These are phyloP conservation scores for Trametes punicea DNA, from an alignment of 768 basidiomycete species.

Conservation along the genomic window DNA sequence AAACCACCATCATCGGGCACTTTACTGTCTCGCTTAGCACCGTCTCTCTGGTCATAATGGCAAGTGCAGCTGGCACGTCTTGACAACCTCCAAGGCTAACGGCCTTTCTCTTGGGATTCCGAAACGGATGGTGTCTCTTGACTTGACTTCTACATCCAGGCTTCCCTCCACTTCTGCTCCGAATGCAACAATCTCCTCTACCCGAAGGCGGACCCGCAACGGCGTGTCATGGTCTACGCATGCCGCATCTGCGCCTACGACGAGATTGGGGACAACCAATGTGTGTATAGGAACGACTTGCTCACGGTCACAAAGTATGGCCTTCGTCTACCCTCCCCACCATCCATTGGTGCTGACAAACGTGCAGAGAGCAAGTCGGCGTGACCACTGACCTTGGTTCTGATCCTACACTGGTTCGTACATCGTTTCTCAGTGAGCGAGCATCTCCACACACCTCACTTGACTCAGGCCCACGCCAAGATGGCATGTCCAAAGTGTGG, in stretches of 20 bases:
- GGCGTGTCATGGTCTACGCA: conserved; percentile 83
- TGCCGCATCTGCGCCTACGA: conserved; percentile 89
- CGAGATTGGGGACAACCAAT: conserved; percentile 81
- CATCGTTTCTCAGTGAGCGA: neutral
- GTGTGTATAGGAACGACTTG: conserved; percentile 92
- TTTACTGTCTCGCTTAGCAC: neutral
- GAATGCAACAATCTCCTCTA: conserved; percentile 96
- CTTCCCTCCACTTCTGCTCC: conserved; percentile 85
- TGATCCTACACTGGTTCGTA: conserved; percentile 81
- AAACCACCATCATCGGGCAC: too few species aligned
- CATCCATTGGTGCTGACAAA: neutral
- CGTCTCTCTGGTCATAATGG: neutral
- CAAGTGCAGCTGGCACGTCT: neutral
- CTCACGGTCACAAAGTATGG: conserved; percentile 87
- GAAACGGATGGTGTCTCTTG: neutral
- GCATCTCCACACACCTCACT: neutral
- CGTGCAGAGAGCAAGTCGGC: conserved; percentile 83
- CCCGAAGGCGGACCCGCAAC: conserved; percentile 85
- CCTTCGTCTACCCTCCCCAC: neutral
- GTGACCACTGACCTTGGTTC: conserved; percentile 83
- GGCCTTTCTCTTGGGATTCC: too few species aligned
- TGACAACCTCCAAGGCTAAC: too few species aligned
- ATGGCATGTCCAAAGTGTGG: conserved; percentile 82
- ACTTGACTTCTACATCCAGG: conserved; percentile 39
- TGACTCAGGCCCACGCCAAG: conserved; percentile 70